A percentile compares a stretch with the other conserved stretches of the same genome.
Evolutionary conservation across 139 green algal species (phyloP).

Genomic region (Picochlorum sp.): DNA sequence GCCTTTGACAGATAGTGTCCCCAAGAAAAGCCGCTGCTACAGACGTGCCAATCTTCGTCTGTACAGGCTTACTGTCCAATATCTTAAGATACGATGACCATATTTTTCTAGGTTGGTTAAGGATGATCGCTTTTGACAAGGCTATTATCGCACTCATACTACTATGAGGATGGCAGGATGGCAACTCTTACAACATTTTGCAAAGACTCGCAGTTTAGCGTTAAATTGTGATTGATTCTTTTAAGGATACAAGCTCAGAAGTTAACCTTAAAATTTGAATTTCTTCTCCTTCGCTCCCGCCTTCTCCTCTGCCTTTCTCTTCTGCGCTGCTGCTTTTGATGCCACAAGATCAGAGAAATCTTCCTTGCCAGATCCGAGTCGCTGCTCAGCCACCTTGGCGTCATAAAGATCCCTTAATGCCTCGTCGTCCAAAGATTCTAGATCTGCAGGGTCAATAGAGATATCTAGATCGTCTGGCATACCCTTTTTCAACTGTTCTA

Average conservation of each 20-base stretch:
- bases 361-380: slow-evolving; percentile 37
- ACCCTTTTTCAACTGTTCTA: slow-evolving; percentile 24
- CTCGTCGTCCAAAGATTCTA: slow-evolving; percentile 79
- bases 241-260: not conserved
- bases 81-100: not conserved
- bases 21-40: slow-evolving; percentile 11
- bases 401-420: slow-evolving; percentile 52
- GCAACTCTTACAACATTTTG: too few species aligned
- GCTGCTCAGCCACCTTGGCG: slow-evolving; percentile 32
- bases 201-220: too few species aligned
- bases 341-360: slow-evolving; percentile 94
- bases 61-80: slow-evolving; percentile 1
- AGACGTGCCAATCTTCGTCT: slow-evolving; percentile 12
- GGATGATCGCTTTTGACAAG: not conserved
- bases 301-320: slow-evolving; percentile 61
- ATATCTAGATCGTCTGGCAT: slow-evolving; percentile 68
- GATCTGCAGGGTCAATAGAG: slow-evolving; percentile 73
- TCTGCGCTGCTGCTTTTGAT: slow-evolving; percentile 63
- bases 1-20: slow-evolving; percentile 14
- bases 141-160: not conserved
- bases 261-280: slow-evolving; percentile 33
- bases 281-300: slow-evolving; percentile 46
- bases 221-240: too few species aligned
- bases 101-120: not conserved
- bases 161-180: not conserved